Evolutionary conservation across 1,139 yeast genomes (phyloP).

Genomic region (Diutina ranongensis): DNA sequence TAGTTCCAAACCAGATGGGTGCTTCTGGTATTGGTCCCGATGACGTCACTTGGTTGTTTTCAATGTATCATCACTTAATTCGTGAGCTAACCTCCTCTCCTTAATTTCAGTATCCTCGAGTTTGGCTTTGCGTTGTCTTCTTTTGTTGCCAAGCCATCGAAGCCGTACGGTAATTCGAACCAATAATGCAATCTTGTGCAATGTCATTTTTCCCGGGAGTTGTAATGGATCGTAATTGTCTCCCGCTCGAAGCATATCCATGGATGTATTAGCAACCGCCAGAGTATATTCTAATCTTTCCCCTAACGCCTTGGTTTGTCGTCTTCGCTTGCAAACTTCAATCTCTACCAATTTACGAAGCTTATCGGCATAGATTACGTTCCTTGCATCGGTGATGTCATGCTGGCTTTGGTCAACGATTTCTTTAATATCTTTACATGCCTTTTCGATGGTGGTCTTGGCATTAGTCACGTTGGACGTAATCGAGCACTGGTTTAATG

Average conservation of each 20-base stretch:
- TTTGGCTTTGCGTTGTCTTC: neutral
- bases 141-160: neutral
- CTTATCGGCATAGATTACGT: too few species aligned
- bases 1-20: too few species aligned
- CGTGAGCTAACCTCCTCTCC: neutral
- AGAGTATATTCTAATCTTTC: neutral
- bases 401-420: too few species aligned
- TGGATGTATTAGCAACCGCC: neutral
- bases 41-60: too few species aligned
- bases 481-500: too few species aligned
- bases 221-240: neutral
- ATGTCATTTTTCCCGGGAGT: neutral
- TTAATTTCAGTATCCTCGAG: neutral
- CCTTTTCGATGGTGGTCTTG: neutral
- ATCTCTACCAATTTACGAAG: neutral
- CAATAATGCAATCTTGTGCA: neutral
- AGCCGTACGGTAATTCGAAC: neutral
- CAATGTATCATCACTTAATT: too few species aligned
- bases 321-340: neutral
- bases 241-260: slow-evolving; percentile 3
- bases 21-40: neutral
- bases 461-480: neutral
- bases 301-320: neutral
- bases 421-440: neutral
- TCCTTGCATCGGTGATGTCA: too few species aligned